Conservation (phyloP, 441 rosid species). For the Brassica hybrid region DNA sequence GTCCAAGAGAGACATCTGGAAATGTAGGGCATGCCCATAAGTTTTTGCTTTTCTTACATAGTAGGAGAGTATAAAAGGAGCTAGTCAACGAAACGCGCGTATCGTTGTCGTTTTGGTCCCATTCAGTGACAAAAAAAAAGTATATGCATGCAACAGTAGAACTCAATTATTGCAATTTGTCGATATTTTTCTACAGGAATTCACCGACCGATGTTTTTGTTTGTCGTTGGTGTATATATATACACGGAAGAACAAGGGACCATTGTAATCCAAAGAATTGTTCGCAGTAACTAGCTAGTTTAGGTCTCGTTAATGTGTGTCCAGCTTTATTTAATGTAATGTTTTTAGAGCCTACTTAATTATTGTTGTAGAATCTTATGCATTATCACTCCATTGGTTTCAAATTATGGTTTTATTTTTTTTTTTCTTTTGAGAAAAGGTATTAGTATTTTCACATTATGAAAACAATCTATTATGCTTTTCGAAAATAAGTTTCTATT, state of each 20-base stretch:
- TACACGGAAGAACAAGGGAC: constrained; percentile 1
- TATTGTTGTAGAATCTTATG: not conserved
- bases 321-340: not conserved
- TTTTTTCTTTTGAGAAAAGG: not conserved
- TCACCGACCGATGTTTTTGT: constrained; percentile 39
- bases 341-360: not conserved
- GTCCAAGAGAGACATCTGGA: constrained; percentile 25
- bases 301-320: not conserved
- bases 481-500: not conserved
- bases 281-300: not conserved
- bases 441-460: not conserved
- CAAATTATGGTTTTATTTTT: not conserved
- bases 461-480: not conserved
- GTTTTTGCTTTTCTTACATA: constrained; percentile 8
- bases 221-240: constrained; percentile 4
- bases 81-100: constrained; percentile 42
- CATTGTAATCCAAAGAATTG: not conserved
- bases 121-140: constrained; percentile 23
- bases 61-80: constrained; percentile 13
- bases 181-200: constrained; percentile 17
- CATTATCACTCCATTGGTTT: not conserved
- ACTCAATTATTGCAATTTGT: constrained; percentile 31
- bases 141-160: constrained; percentile 35
- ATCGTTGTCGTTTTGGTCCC: constrained; percentile 39
- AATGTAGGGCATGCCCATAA: constrained; percentile 35